Evolutionary conservation across 192 early-diverging fungal genomes (phyloP).

Genomic region (Gaertneriomyces semiglobifer): DNA sequence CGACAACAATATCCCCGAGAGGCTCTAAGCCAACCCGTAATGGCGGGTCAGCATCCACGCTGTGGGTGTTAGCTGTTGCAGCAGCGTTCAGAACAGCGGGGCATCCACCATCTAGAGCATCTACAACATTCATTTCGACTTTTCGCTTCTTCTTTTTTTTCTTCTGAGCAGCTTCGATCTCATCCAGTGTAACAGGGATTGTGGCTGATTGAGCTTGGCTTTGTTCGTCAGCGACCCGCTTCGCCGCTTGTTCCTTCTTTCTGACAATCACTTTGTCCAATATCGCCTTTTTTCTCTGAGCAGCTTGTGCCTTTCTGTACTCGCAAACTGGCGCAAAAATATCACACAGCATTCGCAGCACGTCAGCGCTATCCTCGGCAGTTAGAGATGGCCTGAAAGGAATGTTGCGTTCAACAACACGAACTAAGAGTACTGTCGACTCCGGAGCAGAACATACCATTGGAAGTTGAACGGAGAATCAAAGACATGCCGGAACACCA

Average conservation of each 20-base stretch:
- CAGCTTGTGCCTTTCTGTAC: background rate
- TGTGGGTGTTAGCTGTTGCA: background rate
- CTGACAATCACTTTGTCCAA: background rate
- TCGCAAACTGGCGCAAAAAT: conserved; percentile 10
- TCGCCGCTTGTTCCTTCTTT: conserved; percentile 3
- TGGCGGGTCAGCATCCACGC: background rate
- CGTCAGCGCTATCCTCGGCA: conserved; percentile 6
- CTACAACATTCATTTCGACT: background rate
- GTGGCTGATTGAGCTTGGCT: background rate
- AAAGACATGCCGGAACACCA: conserved; percentile 22
- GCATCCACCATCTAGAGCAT: background rate
- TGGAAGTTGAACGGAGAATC: conserved; percentile 22
- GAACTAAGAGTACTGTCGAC: background rate
- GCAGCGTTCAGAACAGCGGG: background rate
- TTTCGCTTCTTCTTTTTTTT: conserved; percentile 11
- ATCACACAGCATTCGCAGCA: conserved; percentile 15
- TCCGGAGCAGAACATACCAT: conserved; percentile 11
- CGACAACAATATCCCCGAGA: conserved; percentile 5
- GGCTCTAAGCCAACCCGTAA: background rate
- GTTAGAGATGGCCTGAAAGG: conserved; percentile 2
- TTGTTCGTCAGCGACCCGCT: background rate
- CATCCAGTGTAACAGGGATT: conserved; percentile 14
- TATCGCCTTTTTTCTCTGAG: background rate
- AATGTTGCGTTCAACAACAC: background rate
- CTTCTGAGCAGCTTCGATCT: conserved; percentile 15